A percentile compares a stretch with the other conserved stretches of the same genome.
Conservation (phyloP, 495 filamentous ascomycete genomes). For the Bombardia bombarda region DNA sequence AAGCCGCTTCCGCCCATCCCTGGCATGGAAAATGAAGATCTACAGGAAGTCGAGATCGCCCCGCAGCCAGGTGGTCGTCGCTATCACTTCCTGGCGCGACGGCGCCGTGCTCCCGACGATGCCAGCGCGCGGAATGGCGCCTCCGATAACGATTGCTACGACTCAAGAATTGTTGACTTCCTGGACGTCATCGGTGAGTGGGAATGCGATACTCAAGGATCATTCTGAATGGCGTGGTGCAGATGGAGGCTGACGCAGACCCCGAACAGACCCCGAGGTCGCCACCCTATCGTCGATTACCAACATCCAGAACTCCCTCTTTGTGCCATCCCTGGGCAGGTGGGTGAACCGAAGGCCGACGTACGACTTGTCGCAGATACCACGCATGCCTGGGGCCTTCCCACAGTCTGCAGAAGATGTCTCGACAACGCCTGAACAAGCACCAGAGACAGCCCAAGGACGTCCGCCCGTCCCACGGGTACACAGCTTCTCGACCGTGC, state of each 20-base stretch:
- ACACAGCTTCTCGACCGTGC: conserved; percentile 35
- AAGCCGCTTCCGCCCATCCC: conserved; percentile 3
- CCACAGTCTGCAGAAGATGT: conserved; percentile 15
- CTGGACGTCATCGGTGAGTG: conserved; percentile 62
- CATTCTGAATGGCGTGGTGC: neutral
- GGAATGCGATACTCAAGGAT: too few relatives aligned
- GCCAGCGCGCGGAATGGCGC: too few relatives aligned
- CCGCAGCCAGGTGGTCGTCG: neutral
- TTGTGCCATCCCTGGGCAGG: conserved; percentile 60
- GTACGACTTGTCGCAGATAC: conserved; percentile 54
- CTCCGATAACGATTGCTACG: conserved; percentile 29
- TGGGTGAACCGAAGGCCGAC: conserved; percentile 65
- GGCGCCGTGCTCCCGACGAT: neutral
- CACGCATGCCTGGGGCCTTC: conserved; percentile 15
- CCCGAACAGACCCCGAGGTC: conserved; percentile 60
- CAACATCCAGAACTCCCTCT: conserved; percentile 74
- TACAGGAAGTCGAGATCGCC: neutral
- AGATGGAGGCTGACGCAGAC: neutral
- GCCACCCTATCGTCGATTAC: conserved; percentile 65
- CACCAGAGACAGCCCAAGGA: neutral
- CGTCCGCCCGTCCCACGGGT: conserved; percentile 6
- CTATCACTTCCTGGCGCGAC: conserved; percentile 3
- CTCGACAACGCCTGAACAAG: conserved; percentile 1
- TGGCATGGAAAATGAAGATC: neutral
- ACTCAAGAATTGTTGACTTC: conserved; percentile 55